Base-by-base conservation (phyloP, 176 grass and related monocot species). In the Chloris gayana region DNA sequence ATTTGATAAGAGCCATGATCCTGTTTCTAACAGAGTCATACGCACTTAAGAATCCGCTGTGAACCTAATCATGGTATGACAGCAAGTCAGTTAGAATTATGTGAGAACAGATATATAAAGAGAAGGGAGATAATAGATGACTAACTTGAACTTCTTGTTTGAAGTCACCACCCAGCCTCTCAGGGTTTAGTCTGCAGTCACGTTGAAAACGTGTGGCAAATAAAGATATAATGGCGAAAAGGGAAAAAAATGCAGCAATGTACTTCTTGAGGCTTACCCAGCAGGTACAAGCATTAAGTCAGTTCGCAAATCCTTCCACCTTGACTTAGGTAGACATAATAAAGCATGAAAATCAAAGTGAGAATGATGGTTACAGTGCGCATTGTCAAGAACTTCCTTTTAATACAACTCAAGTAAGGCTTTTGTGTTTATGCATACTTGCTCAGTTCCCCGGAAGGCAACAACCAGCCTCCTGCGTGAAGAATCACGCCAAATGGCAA, bases 101-200 rank as follows among this genome's bases (percentile, higher is more conserved):
- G 61, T 53, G 59, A 81, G 0, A 76, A 56, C 14, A 80, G 35
- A 25, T 54, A 82, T 14, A 87, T 57, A 82, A 79, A 75, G 39
- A 61, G 49, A 70, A 41, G 59, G 60, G 72, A 77, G 47, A 77
- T 33, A 62, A 60, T 62, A 74, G 47, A 88, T 62, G 31, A 76
- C 79, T 92, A 90, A 98, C 95, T 85, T 92, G 90, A 85, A 94
- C 77, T 98, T 98, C 91, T 91, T 94, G 92, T 75, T 91, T 93
- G 80, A 86, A 84, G 70, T 94, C 92, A 82, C 90, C 95, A 78
- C 89, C 81, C 38, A 98, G 67, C 82, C 92, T 94, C 82, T 98
- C 95, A 64, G 95, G 92, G 69, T 94, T 94, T 83, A 98, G 76
- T 80, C 95, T 94, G 84, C 62, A 94, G 79, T 74, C 44, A 70